Percentiles rank a stretch among this genome's conserved stretches.
These are phyloP conservation scores for Pelargonium citronellum DNA, from an alignment of 441 rosid genomes.

Conservation along the genomic window DNA sequence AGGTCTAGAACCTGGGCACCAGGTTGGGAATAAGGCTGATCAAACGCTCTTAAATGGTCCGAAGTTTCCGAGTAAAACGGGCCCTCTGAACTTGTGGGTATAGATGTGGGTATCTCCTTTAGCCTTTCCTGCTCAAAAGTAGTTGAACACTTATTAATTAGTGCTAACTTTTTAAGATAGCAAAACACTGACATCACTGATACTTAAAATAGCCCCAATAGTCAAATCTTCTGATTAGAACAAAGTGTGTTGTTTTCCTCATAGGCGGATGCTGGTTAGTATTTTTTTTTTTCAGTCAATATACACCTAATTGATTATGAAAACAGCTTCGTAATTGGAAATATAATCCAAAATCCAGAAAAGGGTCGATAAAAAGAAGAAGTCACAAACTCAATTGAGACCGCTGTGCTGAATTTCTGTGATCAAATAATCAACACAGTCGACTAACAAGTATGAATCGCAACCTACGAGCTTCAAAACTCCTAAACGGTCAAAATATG, in stretches of 20 bases:
- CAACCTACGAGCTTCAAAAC: not conserved
- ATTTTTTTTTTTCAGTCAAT: not conserved
- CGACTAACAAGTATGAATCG: not conserved
- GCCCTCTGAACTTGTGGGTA: slow-evolving; percentile 38
- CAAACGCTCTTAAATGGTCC: slow-evolving; percentile 51
- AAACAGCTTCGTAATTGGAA: not conserved
- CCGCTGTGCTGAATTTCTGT: not conserved
- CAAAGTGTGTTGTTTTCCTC: not conserved
- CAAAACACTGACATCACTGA: not conserved
- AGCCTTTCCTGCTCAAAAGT: slow-evolving; percentile 61
- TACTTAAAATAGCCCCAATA: not conserved
- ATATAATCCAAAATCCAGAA: not conserved
- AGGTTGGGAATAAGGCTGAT: slow-evolving; percentile 51
- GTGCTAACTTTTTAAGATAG: slow-evolving; percentile 1
- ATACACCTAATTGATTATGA: not conserved
- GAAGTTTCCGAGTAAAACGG: slow-evolving; percentile 43
- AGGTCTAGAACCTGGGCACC: slow-evolving; percentile 51
- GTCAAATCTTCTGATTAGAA: not conserved
- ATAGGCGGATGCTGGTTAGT: not conserved
- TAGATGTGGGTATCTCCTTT: slow-evolving; percentile 63
- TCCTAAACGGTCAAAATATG: not conserved
- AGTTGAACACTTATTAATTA: not conserved
- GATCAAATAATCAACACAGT: not conserved
- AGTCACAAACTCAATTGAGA: not conserved
- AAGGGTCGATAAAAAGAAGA: not conserved